Evolutionary conservation across 768 basidiomycete species (phyloP), one percentile per base, ranked within the genome.

Genomic region (Russula griseocarnosa): DNA sequence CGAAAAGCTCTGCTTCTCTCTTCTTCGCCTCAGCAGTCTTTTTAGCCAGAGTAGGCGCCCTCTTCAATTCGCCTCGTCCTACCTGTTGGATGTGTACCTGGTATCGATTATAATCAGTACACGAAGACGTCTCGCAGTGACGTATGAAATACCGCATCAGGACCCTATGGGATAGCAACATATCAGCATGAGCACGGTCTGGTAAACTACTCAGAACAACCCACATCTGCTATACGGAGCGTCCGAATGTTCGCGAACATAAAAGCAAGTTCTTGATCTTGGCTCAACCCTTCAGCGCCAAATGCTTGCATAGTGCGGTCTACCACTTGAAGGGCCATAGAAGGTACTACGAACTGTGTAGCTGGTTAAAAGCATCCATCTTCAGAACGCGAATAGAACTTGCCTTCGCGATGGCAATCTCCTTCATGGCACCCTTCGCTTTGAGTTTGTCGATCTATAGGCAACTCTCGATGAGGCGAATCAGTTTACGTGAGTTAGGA

Each of bases 381-480:
- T 49, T 38, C 44, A 60, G 6, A 38, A 14, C 5, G 2, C 2
- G 5, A 42, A 51, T 22, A 57, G 18, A 36, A 63, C 76, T 47
- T 66, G 90, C 96, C 82, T 99, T 99, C 50, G 97, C 94, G 64
- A 98, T 92, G 26, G 93, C 95, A 70, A 99, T 98, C 74, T 98
- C 97, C 75, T 97, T 96, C 73, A 98, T 71, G 0, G 97, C 97
- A 34, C 92, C 94, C 74, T 98, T 99, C 1, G 97, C 92, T 67
- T 88, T 85, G 70, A 85, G 79, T 66, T 86, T 88, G 77, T 99
- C 97, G 67, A 98, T 94, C 88, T 94, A 64, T 36, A 14, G 11
- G 32, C 9, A 7, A 30, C 30, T 16, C 32, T 60, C 5, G 53
- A 42, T 30, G 13, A 46, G 13, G 16, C 40, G 32, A 8, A 36